Percentiles rank a stretch among this genome's conserved stretches.
phyloP scores from a whole-genome alignment of 768 basidiomycete species.

The Tricholoma bakamatsutake region DNA sequence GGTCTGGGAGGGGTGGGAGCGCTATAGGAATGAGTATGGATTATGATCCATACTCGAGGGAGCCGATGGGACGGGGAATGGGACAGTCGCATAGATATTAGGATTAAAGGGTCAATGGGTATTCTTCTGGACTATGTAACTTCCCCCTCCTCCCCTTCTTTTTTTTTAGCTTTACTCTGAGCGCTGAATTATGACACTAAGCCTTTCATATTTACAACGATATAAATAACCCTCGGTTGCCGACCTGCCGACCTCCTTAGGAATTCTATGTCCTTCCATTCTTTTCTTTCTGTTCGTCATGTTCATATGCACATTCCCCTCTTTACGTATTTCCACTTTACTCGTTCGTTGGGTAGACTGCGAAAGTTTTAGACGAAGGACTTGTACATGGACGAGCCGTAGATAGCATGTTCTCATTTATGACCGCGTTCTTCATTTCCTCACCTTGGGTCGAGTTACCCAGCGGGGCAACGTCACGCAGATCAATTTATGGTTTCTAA shows the following conservation, averaged over 20 bases:
- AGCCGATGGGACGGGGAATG: not conserved
- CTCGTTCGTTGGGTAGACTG: not conserved
- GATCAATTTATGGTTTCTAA: not conserved
- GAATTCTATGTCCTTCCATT: not conserved
- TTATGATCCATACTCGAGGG: slow-evolving; percentile 27
- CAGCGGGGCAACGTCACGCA: not conserved
- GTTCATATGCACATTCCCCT: not conserved
- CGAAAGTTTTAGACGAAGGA: not conserved
- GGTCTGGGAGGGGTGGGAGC: slow-evolving; percentile 9
- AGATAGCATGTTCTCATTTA: not conserved
- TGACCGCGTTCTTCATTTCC: not conserved
- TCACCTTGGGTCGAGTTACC: not conserved
- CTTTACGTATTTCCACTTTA: not conserved
- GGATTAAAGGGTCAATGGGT: not conserved
- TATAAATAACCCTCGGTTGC: not conserved
- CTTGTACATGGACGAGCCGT: not conserved
- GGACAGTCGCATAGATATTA: not conserved
- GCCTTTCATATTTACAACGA: not conserved
- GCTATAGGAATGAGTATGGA: slow-evolving; percentile 29
- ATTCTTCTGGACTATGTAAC: not conserved
- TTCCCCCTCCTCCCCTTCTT: not conserved
- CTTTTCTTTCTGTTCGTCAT: not conserved
- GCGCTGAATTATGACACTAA: not conserved
- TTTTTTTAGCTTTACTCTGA: not conserved
- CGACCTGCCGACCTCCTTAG: not conserved